A percentile compares a stretch with the other conserved stretches of the same genome.
These are phyloP conservation scores for Fusarium sublunatum DNA, from an alignment of 2,329 filamentous ascomycete species.

Conservation along the genomic window DNA sequence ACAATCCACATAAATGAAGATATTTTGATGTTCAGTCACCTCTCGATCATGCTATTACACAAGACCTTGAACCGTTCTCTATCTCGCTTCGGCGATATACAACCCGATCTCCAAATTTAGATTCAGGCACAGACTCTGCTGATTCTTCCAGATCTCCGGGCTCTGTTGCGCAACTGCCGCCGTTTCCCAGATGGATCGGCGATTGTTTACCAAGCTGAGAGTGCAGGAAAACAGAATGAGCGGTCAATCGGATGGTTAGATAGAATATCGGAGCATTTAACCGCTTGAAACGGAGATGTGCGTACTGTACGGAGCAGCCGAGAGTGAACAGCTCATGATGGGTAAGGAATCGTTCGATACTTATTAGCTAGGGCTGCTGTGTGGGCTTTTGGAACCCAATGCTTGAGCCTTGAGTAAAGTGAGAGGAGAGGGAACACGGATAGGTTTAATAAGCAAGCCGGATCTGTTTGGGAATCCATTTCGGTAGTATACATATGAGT, in stretches of 20 bases:
- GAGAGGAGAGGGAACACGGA: constrained; percentile 5
- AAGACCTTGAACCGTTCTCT: not conserved
- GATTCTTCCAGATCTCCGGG: not conserved
- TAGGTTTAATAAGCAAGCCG: constrained; percentile 2
- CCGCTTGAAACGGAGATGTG: constrained; percentile 17
- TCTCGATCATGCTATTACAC: not conserved
- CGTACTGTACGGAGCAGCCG: constrained; percentile 34
- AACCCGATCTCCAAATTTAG: not conserved
- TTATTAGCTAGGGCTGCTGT: constrained; percentile 20
- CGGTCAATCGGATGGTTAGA: constrained; percentile 23
- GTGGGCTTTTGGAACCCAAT: constrained; percentile 7
- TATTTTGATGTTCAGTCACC: constrained; percentile 10
- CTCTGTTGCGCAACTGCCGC: constrained; percentile 3
- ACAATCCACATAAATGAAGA: constrained; percentile 24
- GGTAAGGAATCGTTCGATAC: constrained; percentile 36
- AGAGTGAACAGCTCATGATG: constrained; percentile 34
- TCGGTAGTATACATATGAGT: not conserved
- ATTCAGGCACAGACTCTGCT: not conserved
- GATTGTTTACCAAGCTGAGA: not conserved
- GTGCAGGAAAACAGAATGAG: not conserved
- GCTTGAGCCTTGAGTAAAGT: not conserved
- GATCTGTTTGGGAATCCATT: not conserved
- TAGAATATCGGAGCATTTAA: constrained; percentile 24
- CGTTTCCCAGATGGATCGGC: constrained; percentile 8
- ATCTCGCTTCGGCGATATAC: not conserved